Base-by-base conservation (phyloP, 164 flowering plant genomes). In the Piper betle region DNA sequence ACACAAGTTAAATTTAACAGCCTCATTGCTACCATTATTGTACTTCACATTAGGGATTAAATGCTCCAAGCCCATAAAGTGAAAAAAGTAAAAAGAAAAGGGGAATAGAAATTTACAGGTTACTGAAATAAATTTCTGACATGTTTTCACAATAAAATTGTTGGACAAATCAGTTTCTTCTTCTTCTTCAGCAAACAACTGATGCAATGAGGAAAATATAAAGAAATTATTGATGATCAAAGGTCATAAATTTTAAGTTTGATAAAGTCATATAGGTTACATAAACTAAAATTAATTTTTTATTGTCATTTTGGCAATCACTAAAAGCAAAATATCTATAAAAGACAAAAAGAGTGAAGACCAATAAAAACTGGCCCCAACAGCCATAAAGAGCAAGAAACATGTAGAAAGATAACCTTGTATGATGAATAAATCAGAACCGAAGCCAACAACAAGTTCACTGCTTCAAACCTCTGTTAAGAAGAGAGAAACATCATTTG, bases 121-220 rank as follows among this genome's bases (percentile, higher is more conserved):
- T 33, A 92, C 87, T 41, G 96, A 96, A 56, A 92, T 89, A 75
- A 84, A 79, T 70, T 80, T 89, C 75, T 83, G 93, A 81, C 98
- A 92, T 53, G 89, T 83, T 82, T 87, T 92, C 65, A 92, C 95
- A 46, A 92, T 62, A 70, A 92, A 82, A 71, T 92, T 92, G 65
- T 89, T 71, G 3, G 98, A 92, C 60, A 92, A 75, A 69, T 92
- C 96, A 19, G 72, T 41, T 58, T 89, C 96, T 58, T 89, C 96
- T 62, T 85, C 96, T 64, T 84, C 93, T 62, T 72, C 78, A 53
- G 78, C 57, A 79, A 89, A 85, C 59, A 92, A 62, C 98, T 92
- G 43, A 37, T 64, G 58, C 8, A 66, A 64, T 60, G 61, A 16
- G 15, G 72, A 58, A 18, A 64, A 5, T n/a, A 25, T 41, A 41